Conservation (phyloP, 2,329 filamentous ascomycete genomes). For the Hypoxylon sp. region DNA sequence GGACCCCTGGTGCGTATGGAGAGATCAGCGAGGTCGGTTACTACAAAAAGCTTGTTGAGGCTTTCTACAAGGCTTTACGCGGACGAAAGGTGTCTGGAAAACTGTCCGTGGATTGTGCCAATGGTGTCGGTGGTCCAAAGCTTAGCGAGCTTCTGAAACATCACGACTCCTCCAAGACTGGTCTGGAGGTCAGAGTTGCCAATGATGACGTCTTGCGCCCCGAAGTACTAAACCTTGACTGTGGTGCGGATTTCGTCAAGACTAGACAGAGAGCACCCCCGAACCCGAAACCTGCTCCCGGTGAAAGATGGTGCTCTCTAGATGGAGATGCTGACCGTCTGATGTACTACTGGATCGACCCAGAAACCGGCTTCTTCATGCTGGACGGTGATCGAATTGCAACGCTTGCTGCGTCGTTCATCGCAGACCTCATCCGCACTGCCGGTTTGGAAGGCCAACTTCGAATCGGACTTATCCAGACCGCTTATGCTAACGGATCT, state of each 20-base stretch:
- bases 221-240: slow-evolving; percentile 89
- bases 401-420: slow-evolving; percentile 91
- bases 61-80: slow-evolving; percentile 85
- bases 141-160: slow-evolving; percentile 85
- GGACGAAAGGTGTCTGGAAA: slow-evolving; percentile 76
- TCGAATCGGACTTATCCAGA: slow-evolving; percentile 94
- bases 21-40: slow-evolving; percentile 90
- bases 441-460: slow-evolving; percentile 82
- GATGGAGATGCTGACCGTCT: slow-evolving; percentile 96
- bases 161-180: slow-evolving; percentile 73
- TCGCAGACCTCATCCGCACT: slow-evolving; percentile 84
- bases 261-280: slow-evolving; percentile 92
- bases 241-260: slow-evolving; percentile 96
- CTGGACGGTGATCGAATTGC: slow-evolving; percentile 97
- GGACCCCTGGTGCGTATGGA: slow-evolving; percentile 86
- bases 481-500: slow-evolving; percentile 95
- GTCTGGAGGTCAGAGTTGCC: slow-evolving; percentile 82
- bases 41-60: slow-evolving; percentile 88
- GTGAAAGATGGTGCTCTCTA: slow-evolving; percentile 85
- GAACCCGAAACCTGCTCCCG: slow-evolving; percentile 76
- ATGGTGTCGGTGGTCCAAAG: slow-evolving; percentile 95
- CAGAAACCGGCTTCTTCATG: slow-evolving; percentile 84
- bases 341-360: slow-evolving; percentile 92
- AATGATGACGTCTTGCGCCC: slow-evolving; percentile 94
- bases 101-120: slow-evolving; percentile 92